Percentiles rank a stretch among this genome's conserved stretches.
Evolutionary conservation across 441 rosid species (phyloP).

Genomic region (Corymbia citriodora): DNA sequence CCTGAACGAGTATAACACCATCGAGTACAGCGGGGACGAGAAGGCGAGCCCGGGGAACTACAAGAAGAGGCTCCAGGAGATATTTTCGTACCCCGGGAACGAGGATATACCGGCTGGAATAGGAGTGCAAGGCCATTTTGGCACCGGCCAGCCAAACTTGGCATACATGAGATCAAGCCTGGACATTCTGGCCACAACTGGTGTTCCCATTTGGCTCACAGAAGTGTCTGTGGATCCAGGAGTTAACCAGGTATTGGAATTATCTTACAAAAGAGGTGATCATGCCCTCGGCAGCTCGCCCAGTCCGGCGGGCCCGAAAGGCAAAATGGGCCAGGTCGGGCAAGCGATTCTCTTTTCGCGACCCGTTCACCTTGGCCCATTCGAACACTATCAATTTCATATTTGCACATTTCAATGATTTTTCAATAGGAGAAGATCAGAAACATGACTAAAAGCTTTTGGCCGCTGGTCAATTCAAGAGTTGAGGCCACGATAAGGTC

Average conservation of each 20-base stretch:
- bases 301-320: accelerated
- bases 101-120: conserved; percentile 36
- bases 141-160: conserved; percentile 42
- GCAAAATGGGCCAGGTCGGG: neutral
- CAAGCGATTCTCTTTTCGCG: neutral
- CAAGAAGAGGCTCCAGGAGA: conserved; percentile 37
- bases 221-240: conserved; percentile 46
- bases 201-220: conserved; percentile 80
- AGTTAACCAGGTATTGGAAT: conserved; percentile 43
- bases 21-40: conserved; percentile 36
- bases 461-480: neutral
- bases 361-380: neutral
- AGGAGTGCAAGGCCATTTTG: conserved; percentile 68
- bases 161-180: conserved; percentile 68
- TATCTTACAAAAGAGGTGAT: neutral
- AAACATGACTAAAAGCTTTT: neutral
- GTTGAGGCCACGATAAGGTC: neutral
- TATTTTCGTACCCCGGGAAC: conserved; percentile 41
- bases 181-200: conserved; percentile 49
- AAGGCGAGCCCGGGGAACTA: conserved; percentile 23
- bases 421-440: neutral
- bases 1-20: conserved; percentile 73
- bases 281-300: neutral
- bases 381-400: neutral
- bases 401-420: neutral